Evolutionary conservation across 192 early-diverging fungal species (phyloP).

Genomic region (Phycomyces nitens): DNA sequence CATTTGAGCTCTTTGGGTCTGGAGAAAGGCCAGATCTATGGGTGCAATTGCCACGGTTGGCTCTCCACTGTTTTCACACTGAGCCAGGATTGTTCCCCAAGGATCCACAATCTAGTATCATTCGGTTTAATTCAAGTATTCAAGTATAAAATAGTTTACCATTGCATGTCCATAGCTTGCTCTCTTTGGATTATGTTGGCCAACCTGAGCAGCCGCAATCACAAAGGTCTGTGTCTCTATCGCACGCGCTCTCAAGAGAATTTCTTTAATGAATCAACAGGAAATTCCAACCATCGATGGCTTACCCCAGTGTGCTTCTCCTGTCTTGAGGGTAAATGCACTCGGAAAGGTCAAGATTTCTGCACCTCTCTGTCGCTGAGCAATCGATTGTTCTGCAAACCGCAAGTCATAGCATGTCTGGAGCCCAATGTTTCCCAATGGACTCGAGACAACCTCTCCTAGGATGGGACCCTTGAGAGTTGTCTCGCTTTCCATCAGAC

Average conservation of each 20-base stretch:
- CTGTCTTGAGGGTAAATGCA: constrained; percentile 79
- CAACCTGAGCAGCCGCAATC: constrained; percentile 74
- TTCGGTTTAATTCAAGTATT: not conserved
- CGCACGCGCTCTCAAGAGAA: constrained; percentile 73
- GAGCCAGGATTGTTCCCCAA: constrained; percentile 73
- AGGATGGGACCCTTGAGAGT: constrained; percentile 39
- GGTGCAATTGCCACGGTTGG: constrained; percentile 60
- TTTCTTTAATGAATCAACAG: constrained; percentile 41
- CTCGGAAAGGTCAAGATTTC: constrained; percentile 78
- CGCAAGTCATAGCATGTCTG: constrained; percentile 80
- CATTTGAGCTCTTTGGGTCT: constrained; percentile 65
- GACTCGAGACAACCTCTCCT: constrained; percentile 39
- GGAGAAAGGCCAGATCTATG: constrained; percentile 60
- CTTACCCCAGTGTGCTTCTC: constrained; percentile 78
- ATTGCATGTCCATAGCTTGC: constrained; percentile 76
- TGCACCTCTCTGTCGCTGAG: constrained; percentile 52
- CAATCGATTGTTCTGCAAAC: constrained; percentile 68
- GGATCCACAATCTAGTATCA: constrained; percentile 68
- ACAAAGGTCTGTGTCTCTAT: constrained; percentile 86
- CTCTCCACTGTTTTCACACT: constrained; percentile 51
- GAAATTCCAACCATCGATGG: not conserved
- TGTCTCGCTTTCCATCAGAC: constrained; percentile 44
- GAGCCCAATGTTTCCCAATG: constrained; percentile 57
- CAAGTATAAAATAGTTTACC: constrained; percentile 30
- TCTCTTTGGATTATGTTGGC: constrained; percentile 68